Conservation (phyloP, 768 basidiomycete species). For the Mrakia frigida region DNA sequence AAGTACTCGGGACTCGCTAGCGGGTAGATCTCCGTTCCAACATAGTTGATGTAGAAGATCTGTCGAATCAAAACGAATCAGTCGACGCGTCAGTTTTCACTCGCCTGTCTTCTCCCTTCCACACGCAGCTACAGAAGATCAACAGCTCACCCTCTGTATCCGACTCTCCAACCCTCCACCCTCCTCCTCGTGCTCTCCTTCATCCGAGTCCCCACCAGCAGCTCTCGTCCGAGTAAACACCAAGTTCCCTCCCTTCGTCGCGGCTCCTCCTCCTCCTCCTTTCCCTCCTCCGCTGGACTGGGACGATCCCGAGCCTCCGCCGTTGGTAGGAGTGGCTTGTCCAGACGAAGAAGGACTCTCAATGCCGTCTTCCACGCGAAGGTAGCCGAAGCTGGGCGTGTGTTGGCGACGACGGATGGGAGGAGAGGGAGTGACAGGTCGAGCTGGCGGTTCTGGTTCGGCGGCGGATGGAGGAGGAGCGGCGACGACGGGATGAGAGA, state of each 20-base stretch:
- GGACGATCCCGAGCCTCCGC: neutral
- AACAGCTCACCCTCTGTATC: conserved; percentile 21
- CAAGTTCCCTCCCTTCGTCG: conserved; percentile 16
- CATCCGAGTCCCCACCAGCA: conserved; percentile 39
- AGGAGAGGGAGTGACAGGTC: conserved; percentile 9
- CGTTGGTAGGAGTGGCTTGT: neutral
- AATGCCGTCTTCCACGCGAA: conserved; percentile 49
- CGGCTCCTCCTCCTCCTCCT: neutral
- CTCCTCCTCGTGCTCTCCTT: conserved; percentile 34
- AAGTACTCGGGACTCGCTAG: conserved; percentile 77
- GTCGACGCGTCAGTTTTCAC: neutral
- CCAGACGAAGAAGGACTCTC: conserved; percentile 15
- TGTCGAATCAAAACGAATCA: conserved; percentile 48
- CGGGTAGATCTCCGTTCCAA: conserved; percentile 83
- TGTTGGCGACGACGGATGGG: conserved; percentile 26
- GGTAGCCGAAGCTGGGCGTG: conserved; percentile 24
- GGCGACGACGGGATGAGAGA: conserved; percentile 68
- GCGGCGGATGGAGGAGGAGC: neutral
- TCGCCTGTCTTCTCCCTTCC: neutral
- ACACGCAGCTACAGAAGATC: neutral
- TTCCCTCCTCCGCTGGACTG: neutral
- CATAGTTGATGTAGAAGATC: conserved; percentile 82
- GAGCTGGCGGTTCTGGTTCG: neutral
- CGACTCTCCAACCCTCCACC: conserved; percentile 5
- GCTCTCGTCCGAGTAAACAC: conserved; percentile 32